Evolutionary conservation across 2,329 filamentous ascomycete species (phyloP), one percentile per base, ranked within the genome.

Genomic region (Scedosporium boydii): DNA sequence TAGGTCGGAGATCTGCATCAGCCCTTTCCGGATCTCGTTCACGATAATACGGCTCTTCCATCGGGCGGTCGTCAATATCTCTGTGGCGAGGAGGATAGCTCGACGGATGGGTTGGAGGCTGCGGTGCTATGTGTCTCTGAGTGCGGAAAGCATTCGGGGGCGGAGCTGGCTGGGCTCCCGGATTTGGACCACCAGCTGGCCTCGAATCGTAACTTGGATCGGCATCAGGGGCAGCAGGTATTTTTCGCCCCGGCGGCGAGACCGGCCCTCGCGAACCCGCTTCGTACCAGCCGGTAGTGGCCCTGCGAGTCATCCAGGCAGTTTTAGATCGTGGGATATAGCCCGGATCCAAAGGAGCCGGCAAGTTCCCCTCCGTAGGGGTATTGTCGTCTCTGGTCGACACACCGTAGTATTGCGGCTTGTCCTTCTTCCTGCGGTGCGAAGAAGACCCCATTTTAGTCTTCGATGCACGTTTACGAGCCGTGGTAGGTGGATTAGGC

Each of bases 201-300:
- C n/a, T 10, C 9, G 44, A n/a, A 48, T 48, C n/a, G 44, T 21
- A 21, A 21, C 18, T 9, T 9, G 9, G 16, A 48, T 48, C 44
- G 6, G 44, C n/a, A 48, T 10, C 44, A 4, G 16, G n/a, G 16
- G 7, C 18, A 21, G n/a, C 44, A 48, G 44, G 44, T 16, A 2
- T 21, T n/a, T 48, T 48, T 3, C 21, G 44, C 16, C 2, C 3
- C 2, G 44, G 16, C 18, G 44, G 18, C 18, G 44, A 18, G 44
- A 48, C 18, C 16, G 44, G 44, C 9, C 2, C 16, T 48, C 44
- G 44, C 9, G 44, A 5, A 48, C 44, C 44, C 16, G 44, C 44
- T 18, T 48, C 41, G 10, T 60, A 34, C 58, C 58, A 60, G 23
- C 23, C 58, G 21, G 58, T 60, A 51, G 58, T 60, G 42, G 58